These are phyloP conservation scores for Oldenlandia corymbosa DNA, from an alignment of 257 asterid species.

Conservation along the genomic window DNA sequence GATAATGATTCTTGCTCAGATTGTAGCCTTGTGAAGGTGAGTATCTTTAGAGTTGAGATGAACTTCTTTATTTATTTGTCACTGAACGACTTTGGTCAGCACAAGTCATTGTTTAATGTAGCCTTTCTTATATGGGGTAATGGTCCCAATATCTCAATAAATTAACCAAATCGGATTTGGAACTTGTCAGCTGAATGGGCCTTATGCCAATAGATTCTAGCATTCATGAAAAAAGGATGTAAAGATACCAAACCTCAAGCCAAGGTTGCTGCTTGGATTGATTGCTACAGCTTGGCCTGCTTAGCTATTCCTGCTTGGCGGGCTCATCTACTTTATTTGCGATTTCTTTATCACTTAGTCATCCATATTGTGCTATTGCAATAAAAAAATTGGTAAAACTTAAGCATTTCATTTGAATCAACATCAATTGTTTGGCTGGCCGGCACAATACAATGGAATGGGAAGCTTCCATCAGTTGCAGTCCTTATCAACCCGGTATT, in stretches of 20 bases:
- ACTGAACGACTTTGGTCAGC: slow-evolving; percentile 1
- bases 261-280: not conserved
- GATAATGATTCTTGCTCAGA: slow-evolving; percentile 63
- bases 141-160: not conserved
- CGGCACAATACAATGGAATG: not conserved
- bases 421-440: not conserved
- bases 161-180: not conserved
- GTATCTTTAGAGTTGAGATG: not conserved
- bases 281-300: not conserved
- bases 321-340: not conserved
- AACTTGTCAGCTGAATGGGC: not conserved
- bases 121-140: not conserved
- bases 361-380: not conserved
- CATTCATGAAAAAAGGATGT: not conserved
- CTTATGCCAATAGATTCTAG: not conserved
- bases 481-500: not conserved
- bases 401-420: too few relatives aligned
- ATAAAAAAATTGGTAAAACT: not conserved
- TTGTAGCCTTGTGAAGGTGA: slow-evolving; percentile 87
- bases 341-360: not conserved
- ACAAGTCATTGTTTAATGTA: not conserved
- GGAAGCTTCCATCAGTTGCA: not conserved
- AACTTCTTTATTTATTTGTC: not conserved
- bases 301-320: not conserved
- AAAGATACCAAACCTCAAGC: not conserved